These are phyloP conservation scores for Kwoniella pini DNA, from an alignment of 768 basidiomycete species.

Conservation along the genomic window DNA sequence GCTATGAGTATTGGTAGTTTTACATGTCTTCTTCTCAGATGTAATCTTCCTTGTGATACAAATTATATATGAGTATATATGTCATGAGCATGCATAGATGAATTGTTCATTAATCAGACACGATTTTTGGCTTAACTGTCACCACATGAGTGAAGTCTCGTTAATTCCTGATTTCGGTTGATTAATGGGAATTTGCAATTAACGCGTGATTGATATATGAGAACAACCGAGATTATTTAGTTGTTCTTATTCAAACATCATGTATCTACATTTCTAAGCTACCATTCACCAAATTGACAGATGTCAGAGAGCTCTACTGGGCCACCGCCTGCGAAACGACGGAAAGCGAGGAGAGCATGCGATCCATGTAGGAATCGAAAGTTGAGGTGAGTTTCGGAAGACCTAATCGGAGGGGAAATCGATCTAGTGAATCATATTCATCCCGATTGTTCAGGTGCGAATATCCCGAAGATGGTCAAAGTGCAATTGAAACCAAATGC, in stretches of 20 bases:
- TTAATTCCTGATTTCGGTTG: too few relatives aligned
- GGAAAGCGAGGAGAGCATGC: slow-evolving; percentile 13
- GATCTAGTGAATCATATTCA: background rate
- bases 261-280: too few relatives aligned
- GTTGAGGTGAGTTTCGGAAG: slow-evolving; percentile 4
- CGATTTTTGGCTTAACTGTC: too few relatives aligned
- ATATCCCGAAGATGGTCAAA: slow-evolving; percentile 3
- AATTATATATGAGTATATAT: too few relatives aligned
- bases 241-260: too few relatives aligned
- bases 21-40: background rate
- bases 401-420: background rate
- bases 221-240: too few relatives aligned
- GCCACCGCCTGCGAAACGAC: slow-evolving; percentile 5
- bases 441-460: slow-evolving; percentile 5
- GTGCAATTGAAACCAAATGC: background rate
- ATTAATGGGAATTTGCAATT: background rate
- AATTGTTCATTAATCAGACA: too few relatives aligned
- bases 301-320: background rate
- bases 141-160: too few relatives aligned
- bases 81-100: too few relatives aligned
- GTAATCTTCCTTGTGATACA: too few relatives aligned
- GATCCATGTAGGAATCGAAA: slow-evolving; percentile 18
- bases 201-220: background rate
- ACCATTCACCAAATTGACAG: too few relatives aligned
- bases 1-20: background rate